Evolutionary conservation across 2,329 filamentous ascomycete genomes (phyloP).

Genomic region (Alternaria gaisen): DNA sequence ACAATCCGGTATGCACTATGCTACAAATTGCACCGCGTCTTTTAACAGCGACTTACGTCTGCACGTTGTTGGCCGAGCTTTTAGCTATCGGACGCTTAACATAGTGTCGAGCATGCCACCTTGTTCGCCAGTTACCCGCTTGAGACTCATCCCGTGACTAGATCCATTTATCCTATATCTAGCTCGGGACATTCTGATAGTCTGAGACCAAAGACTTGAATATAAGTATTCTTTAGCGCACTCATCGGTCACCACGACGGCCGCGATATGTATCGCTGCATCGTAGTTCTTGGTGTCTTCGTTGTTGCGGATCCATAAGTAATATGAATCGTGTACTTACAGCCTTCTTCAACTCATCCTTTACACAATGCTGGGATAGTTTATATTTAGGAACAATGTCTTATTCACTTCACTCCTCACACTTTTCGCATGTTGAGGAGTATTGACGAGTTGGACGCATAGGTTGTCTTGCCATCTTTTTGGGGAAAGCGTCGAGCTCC

Average conservation of each 20-base stretch:
- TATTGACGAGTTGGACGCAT: no score
- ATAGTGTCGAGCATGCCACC: neutral
- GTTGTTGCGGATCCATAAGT: no score
- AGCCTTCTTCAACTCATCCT: no score
- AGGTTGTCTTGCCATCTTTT: neutral
- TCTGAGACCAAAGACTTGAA: neutral
- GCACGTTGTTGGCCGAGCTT: neutral
- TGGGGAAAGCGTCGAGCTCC: neutral
- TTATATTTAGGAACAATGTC: no score
- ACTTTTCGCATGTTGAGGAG: no score
- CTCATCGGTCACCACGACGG: no score
- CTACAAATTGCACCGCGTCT: neutral
- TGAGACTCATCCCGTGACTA: neutral
- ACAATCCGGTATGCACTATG: neutral
- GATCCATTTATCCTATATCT: neutral
- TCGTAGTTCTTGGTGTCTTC: no score
- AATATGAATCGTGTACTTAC: no score
- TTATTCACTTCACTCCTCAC: no score
- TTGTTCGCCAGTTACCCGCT: neutral
- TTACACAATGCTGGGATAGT: no score
- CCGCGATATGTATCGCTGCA: no score
- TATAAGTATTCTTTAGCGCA: no score
- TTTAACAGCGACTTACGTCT: neutral
- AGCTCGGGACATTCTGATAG: neutral
- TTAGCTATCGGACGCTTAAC: neutral